Base-by-base conservation (phyloP, 805 yeast genomes). In the Debaryomyces prosopidis region DNA sequence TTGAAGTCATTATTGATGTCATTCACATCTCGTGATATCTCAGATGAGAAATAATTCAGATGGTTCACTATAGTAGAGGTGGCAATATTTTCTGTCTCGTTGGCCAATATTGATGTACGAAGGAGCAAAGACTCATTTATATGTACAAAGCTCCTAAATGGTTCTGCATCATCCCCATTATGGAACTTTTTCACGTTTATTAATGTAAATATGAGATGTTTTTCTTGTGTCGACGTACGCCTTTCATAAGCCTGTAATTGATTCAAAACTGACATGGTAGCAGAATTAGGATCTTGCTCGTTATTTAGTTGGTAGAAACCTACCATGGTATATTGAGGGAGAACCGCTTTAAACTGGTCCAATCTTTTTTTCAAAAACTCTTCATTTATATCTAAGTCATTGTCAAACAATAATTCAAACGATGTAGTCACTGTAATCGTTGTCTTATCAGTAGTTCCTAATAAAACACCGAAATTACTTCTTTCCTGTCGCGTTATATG, bases 11-110 rank as follows among this genome's bases (percentile, higher is more conserved):
- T 30, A 4, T 30, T 30, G 4, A 30, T 14, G 16, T 30, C 33
- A 30, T 30, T 30, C 3, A 14, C 16, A 30, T 30, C 33, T 30
- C 16, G 14, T n/a, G 33, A 30, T 30, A 12, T 14, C 16, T 30
- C 33, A 14, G 31, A 41, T 14, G 40, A 33, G 11, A 54, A 52
- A 34, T 67, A 67, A n/a, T 57, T 42, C 33, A 53, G 56, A 44
- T 65, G 54, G 35, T 65, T 62, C 12, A 48, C 52, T 8, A 68
- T 52, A 4, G 75, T 67, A 5, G 59, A 53, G 1, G 71, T 55
- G 1, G 74, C 65, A 6, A 64, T 62, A 18, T 50, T 54, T 42
- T 71, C 76, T 3, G 65, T 54, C 27, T 64, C 68, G 26, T 58
- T 62, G 1, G 68, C 55, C 2, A 47, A 48, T 7, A 68, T 48